These are phyloP conservation scores for Lepraria neglecta DNA, from an alignment of 495 filamentous ascomycete genomes.

Conservation along the genomic window DNA sequence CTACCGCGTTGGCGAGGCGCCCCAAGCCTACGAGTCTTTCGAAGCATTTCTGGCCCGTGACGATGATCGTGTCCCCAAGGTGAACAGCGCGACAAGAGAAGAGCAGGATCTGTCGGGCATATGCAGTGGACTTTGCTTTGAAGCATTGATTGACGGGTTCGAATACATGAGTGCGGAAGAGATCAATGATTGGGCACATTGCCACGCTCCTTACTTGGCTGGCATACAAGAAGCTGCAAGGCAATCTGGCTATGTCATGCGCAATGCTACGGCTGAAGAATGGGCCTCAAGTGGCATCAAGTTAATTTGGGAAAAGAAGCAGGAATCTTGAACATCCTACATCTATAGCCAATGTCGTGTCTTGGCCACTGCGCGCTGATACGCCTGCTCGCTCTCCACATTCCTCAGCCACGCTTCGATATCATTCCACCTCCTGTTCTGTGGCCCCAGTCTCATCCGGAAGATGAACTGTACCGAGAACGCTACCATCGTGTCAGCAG, in stretches of 20 bases:
- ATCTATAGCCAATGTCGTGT: constrained; percentile 17
- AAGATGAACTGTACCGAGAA: constrained; percentile 36
- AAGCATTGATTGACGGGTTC: not conserved
- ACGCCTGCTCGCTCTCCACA: constrained; percentile 35
- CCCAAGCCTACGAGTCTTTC: too few relatives aligned
- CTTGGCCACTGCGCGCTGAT: constrained; percentile 22
- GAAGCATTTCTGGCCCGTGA: too few relatives aligned
- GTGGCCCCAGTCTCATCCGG: constrained; percentile 25
- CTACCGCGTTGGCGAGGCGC: too few relatives aligned
- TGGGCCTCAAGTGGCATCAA: too few relatives aligned
- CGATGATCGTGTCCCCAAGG: too few relatives aligned
- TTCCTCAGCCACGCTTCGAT: constrained; percentile 46
- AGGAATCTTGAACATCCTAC: not conserved
- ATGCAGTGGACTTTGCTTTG: not conserved
- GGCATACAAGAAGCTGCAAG: not conserved
- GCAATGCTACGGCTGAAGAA: not conserved
- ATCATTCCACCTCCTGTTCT: constrained; percentile 28
- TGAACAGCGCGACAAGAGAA: too few relatives aligned
- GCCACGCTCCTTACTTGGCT: not conserved
- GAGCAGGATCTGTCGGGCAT: not conserved
- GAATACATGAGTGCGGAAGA: not conserved
- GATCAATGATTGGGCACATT: not conserved
- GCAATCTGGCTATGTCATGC: not conserved
- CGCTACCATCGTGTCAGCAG: constrained; percentile 36
- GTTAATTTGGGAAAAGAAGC: not conserved